These are phyloP conservation scores for Sporobolus alterniflorus DNA, from an alignment of 202 grass and related monocot species.

Conservation along the genomic window DNA sequence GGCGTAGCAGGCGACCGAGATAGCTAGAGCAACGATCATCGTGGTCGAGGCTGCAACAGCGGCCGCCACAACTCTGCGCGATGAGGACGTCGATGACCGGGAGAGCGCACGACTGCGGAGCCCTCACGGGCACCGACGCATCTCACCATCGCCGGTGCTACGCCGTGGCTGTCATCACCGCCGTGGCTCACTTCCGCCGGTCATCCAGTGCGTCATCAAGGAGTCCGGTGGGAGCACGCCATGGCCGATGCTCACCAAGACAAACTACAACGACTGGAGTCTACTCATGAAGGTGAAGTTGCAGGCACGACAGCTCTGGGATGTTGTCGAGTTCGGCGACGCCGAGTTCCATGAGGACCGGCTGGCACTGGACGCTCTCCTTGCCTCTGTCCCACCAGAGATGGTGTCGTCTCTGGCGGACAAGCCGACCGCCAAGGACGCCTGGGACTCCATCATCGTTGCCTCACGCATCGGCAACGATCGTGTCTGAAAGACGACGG, in stretches of 20 bases:
- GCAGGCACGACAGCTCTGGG: too few relatives aligned
- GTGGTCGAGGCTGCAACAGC: neutral
- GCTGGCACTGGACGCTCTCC: neutral
- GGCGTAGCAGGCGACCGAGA: too few relatives aligned
- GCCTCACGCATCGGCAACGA: neutral
- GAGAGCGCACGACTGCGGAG: neutral
- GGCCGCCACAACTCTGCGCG: neutral
- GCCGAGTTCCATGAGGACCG: neutral
- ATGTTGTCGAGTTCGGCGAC: neutral
- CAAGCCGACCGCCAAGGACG: neutral
- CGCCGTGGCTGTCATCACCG: neutral
- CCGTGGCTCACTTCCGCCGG: too few relatives aligned
- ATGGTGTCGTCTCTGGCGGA: neutral
- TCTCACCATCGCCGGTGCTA: constrained; percentile 5
- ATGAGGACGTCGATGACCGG: neutral
- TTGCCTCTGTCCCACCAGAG: neutral
- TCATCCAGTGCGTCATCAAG: neutral
- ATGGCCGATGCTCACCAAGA: neutral
- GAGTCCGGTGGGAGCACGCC: neutral
- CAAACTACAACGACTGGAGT: neutral
- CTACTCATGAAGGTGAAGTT: neutral
- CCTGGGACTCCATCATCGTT: neutral
- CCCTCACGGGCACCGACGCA: constrained; percentile 11
- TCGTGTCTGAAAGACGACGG: neutral
- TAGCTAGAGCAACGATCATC: neutral